A percentile compares a stretch with the other conserved stretches of the same genome.
Conservation (phyloP, 2,329 filamentous ascomycete species). For the Arthrobotrys conoides region DNA sequence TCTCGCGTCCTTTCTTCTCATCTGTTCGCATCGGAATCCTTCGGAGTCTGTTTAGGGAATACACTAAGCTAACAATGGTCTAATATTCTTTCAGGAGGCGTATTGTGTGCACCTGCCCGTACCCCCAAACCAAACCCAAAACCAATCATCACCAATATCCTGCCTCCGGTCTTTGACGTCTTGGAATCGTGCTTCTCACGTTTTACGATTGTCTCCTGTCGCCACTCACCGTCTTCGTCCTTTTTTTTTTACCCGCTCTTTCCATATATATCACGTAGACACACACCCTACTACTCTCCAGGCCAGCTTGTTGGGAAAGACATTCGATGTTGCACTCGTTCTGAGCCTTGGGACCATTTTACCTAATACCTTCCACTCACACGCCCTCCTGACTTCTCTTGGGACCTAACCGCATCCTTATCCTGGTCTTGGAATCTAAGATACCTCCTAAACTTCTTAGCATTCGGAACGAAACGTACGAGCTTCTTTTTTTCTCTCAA, state of each 20-base stretch:
- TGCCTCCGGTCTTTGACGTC: slow-evolving; percentile 23
- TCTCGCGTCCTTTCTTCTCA: slow-evolving; percentile 27
- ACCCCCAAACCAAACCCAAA: slow-evolving; percentile 3
- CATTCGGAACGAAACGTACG: slow-evolving; percentile 55
- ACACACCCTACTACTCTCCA: background rate
- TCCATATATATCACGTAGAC: slow-evolving; percentile 21
- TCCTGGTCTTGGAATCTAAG: slow-evolving; percentile 44
- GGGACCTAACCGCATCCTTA: slow-evolving; percentile 24
- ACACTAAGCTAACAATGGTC: slow-evolving; percentile 55
- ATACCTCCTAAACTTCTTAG: slow-evolving; percentile 26
- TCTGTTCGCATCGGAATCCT: slow-evolving; percentile 36
- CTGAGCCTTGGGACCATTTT: slow-evolving; percentile 43
- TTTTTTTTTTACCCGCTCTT: slow-evolving; percentile 21
- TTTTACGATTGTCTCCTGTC: slow-evolving; percentile 24
- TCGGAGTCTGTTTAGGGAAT: slow-evolving; percentile 44
- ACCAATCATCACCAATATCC: slow-evolving; percentile 1
- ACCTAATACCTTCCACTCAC: slow-evolving; percentile 45
- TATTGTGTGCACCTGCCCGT: slow-evolving; percentile 37
- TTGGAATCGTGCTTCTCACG: slow-evolving; percentile 21
- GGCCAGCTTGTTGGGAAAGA: slow-evolving; percentile 25
- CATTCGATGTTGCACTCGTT: slow-evolving; percentile 54
- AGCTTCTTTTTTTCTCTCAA: slow-evolving; percentile 27
- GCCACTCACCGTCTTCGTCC: slow-evolving; percentile 14
- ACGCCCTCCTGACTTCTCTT: slow-evolving; percentile 25
- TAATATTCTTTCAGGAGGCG: slow-evolving; percentile 59